These are phyloP conservation scores for Wickerhamomyces rabaulensis DNA, from an alignment of 805 yeast genomes.

Conservation along the genomic window DNA sequence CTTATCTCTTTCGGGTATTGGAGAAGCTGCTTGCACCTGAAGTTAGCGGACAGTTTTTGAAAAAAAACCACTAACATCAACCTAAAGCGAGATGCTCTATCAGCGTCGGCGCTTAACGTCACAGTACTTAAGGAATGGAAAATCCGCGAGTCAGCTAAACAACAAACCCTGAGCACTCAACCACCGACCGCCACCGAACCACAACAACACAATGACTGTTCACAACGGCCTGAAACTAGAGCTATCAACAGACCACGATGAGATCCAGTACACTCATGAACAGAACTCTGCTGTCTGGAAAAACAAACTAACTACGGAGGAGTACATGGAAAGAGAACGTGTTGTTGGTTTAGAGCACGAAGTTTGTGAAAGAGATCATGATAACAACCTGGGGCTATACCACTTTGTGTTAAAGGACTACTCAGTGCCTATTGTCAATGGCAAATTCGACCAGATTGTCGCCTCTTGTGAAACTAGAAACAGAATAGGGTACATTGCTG, in stretches of 20 bases:
- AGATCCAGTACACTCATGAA: conserved; percentile 31
- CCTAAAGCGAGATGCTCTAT: not conserved
- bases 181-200: not conserved
- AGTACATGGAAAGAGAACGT: conserved; percentile 33
- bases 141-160: not conserved
- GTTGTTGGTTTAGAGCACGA: conserved; percentile 24
- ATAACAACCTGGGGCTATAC: conserved; percentile 26
- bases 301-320: conserved; percentile 26
- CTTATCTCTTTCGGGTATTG: not conserved
- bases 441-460: conserved; percentile 29
- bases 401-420: conserved; percentile 30
- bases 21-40: not conserved
- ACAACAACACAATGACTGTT: conserved; percentile 2
- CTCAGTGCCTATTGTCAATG: conserved; percentile 15
- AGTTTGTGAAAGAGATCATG: conserved; percentile 18
- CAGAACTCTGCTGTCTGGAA: conserved; percentile 31
- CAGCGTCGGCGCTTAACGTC: not conserved
- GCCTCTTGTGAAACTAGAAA: conserved; percentile 37
- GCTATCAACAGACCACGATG: conserved; percentile 24
- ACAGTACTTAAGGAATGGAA: no score
- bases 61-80: not conserved
- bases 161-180: not conserved
- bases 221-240: conserved; percentile 7
- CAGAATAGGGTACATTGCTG: conserved; percentile 29
- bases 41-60: not conserved